These are phyloP conservation scores for Cladorrhinum samala DNA, from an alignment of 495 filamentous ascomycete genomes.

Conservation along the genomic window DNA sequence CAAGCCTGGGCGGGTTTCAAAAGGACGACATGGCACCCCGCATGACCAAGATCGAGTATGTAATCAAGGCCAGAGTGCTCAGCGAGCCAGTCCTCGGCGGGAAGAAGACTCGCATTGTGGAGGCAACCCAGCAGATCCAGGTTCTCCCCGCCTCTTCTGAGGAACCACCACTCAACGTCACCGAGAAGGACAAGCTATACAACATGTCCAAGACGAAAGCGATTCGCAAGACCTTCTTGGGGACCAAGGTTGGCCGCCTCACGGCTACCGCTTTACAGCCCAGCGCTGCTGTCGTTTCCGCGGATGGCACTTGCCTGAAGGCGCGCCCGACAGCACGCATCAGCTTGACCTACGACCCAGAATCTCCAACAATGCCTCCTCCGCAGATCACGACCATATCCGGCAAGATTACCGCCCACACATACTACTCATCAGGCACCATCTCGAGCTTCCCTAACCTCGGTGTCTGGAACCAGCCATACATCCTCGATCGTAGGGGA, in stretches of 20 bases:
- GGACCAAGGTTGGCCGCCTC: conserved; percentile 66
- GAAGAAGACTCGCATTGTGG: conserved; percentile 34
- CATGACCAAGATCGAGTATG: conserved; percentile 74
- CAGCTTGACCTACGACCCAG: conserved; percentile 66
- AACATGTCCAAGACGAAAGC: conserved; percentile 66
- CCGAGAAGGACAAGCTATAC: conserved; percentile 56
- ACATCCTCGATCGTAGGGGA: conserved; percentile 49
- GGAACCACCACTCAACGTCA: conserved; percentile 66
- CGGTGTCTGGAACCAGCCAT: conserved; percentile 37
- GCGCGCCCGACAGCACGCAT: conserved; percentile 59
- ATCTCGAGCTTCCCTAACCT: conserved; percentile 54
- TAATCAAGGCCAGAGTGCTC: conserved; percentile 54
- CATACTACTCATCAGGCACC: conserved; percentile 57
- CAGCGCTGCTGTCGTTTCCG: conserved; percentile 53
- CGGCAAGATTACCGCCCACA: conserved; percentile 67
- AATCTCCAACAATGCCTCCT: conserved; percentile 49
- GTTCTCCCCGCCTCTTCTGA: conserved; percentile 72
- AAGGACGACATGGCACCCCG: conserved; percentile 76
- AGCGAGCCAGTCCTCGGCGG: conserved; percentile 26
- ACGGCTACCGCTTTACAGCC: conserved; percentile 72
- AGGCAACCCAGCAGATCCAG: conserved; percentile 55
- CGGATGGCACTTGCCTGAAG: conserved; percentile 34
- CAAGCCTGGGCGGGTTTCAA: conserved; percentile 68
- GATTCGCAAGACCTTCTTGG: conserved; percentile 71
- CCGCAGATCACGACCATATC: conserved; percentile 61